A percentile compares a stretch with the other conserved stretches of the same genome.
phyloP scores from a whole-genome alignment of 176 grass and related monocot genomes.

The Ananas comosus region DNA sequence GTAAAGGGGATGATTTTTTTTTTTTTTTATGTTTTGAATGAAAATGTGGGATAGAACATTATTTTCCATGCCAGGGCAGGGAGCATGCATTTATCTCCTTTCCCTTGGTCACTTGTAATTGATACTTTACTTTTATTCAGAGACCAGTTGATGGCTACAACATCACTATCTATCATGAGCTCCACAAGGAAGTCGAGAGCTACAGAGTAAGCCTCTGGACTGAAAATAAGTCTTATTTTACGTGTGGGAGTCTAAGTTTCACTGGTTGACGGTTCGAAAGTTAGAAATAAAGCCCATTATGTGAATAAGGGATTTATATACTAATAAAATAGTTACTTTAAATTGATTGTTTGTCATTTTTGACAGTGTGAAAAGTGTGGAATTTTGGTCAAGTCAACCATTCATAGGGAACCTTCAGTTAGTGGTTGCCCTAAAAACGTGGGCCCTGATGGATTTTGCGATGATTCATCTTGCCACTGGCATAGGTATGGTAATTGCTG shows the following conservation, averaged over 20 bases:
- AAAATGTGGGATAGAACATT: no score
- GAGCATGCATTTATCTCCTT: no score
- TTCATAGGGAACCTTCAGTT: conserved; percentile 33
- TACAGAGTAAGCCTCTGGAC: conserved; percentile 29
- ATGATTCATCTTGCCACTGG: conserved; percentile 33
- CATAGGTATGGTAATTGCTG: conserved; percentile 35
- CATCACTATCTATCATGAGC: conserved; percentile 29
- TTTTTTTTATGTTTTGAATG: conserved; percentile 17
- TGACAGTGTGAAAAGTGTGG: conserved; percentile 48
- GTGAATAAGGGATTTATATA: background rate
- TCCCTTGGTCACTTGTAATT: no score
- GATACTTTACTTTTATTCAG: conserved; percentile 28
- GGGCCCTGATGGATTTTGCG: conserved; percentile 28
- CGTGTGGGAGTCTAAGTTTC: background rate
- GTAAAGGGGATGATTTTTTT: conserved; percentile 2
- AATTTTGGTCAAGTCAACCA: conserved; percentile 36
- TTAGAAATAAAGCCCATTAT: background rate
- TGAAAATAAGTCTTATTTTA: conserved; percentile 15
- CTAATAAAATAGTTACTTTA: background rate
- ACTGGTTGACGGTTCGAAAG: background rate
- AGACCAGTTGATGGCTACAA: conserved; percentile 53
- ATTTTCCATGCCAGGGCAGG: no score
- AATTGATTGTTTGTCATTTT: background rate
- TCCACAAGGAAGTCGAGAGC: conserved; percentile 27
- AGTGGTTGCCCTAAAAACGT: conserved; percentile 33